Conservation (phyloP, 1,284 basidiomycete genomes). For the Apiotrichum domesticum region DNA sequence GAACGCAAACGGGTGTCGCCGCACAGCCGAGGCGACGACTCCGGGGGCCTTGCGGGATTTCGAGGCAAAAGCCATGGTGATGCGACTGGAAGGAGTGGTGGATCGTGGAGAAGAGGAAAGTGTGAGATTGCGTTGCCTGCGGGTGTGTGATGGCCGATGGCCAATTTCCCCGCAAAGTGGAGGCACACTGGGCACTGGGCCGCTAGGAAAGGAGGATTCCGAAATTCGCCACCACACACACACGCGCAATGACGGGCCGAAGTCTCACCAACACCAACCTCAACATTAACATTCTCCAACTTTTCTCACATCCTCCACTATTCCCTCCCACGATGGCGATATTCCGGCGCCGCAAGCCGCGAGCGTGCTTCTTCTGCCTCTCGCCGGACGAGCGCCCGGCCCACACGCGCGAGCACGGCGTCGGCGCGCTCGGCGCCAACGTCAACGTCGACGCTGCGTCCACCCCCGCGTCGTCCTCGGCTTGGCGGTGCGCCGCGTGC, state of each 20-base stretch:
- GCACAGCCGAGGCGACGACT: conserved; percentile 28
- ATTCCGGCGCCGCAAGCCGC: conserved; percentile 15
- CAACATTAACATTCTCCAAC: neutral
- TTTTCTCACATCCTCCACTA: neutral
- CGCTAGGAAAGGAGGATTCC: neutral
- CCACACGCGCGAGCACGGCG: neutral
- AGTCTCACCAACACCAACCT: neutral
- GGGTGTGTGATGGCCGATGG: too few species aligned
- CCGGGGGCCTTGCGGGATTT: conserved; percentile 50
- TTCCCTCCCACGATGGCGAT: conserved; percentile 6
- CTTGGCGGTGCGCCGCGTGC: conserved; percentile 39
- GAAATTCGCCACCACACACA: neutral
- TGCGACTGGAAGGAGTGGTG: neutral
- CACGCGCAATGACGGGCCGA: neutral
- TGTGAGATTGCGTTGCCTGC: too few species aligned
- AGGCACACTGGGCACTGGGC: too few species aligned
- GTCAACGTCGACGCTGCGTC: neutral
- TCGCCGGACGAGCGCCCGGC: conserved; percentile 11
- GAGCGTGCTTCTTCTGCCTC: conserved; percentile 42
- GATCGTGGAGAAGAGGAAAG: too few species aligned
- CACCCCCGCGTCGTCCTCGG: conserved; percentile 1
- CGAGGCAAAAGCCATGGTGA: conserved; percentile 52
- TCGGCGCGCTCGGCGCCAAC: neutral
- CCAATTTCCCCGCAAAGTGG: too few species aligned
- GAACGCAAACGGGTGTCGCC: conserved; percentile 48